phyloP scores from a whole-genome alignment of 23 red algal species.

The Cyanidioschyzon merolae region DNA sequence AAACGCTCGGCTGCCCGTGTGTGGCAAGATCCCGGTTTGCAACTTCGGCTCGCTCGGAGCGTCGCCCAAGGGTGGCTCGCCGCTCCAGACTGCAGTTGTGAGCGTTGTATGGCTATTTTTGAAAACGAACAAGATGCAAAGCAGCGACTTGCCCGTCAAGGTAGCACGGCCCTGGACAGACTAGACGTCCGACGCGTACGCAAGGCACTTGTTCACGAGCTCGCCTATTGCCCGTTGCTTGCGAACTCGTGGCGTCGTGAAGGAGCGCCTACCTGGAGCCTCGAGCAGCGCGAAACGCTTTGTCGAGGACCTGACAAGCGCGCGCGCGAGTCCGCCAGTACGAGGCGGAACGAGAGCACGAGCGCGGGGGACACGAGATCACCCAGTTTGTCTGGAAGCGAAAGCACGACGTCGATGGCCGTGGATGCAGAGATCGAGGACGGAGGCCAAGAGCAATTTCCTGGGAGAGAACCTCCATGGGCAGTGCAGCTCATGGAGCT shows the following conservation, averaged over 20 bases:
- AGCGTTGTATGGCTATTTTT: neutral
- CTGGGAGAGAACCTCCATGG: neutral
- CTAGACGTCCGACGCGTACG: neutral
- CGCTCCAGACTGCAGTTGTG: neutral
- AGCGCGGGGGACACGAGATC: neutral
- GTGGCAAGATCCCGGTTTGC: neutral
- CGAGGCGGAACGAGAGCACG: neutral
- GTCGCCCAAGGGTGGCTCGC: neutral
- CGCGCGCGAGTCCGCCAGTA: neutral
- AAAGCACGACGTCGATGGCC: neutral
- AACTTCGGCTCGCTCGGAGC: neutral
- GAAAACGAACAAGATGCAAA: neutral
- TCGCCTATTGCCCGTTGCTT: neutral
- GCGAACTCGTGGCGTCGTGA: neutral
- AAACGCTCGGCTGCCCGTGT: neutral
- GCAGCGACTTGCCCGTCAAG: neutral
- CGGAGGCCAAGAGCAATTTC: neutral
- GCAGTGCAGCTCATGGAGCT: neutral
- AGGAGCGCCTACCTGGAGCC: neutral
- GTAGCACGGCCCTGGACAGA: neutral
- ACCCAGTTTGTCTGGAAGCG: neutral
- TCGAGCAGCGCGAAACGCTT: neutral
- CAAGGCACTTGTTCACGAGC: neutral
- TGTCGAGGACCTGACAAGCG: neutral
- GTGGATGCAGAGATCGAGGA: neutral